Conservation (phyloP, 1,284 basidiomycete species). For the Cryptococcus sp. region DNA sequence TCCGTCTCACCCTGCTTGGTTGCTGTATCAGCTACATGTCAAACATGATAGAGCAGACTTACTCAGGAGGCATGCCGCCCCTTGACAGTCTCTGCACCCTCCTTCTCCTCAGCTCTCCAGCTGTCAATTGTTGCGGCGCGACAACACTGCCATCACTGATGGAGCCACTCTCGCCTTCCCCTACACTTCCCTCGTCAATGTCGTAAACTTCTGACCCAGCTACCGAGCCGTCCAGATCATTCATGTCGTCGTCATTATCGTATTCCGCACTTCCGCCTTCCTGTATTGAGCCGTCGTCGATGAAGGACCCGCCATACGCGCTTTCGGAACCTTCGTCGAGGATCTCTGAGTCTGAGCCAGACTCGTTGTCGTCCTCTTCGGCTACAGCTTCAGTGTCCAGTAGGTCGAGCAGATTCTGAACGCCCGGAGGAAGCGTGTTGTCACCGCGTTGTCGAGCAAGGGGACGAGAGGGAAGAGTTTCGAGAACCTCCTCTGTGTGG, state of each 20-base stretch:
- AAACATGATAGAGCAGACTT: neutral
- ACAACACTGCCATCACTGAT: neutral
- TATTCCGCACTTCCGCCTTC: constrained; percentile 9
- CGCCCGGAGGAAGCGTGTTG: neutral
- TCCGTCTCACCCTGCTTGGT: neutral
- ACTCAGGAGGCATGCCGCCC: neutral
- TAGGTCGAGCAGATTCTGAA: neutral
- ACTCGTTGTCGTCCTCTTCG: constrained; percentile 7
- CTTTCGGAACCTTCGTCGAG: constrained; percentile 11
- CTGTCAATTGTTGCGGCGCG: neutral
- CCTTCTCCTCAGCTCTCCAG: neutral
- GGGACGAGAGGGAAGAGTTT: neutral
- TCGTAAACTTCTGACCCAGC: neutral
- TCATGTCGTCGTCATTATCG: constrained; percentile 5
- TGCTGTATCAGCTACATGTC: neutral
- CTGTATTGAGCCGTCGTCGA: constrained; percentile 21
- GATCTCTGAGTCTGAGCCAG: neutral
- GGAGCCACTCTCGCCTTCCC: neutral
- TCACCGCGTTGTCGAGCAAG: neutral
- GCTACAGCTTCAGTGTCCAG: constrained; percentile 11
- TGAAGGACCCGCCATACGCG: constrained; percentile 31
- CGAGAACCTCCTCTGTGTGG: too few relatives aligned
- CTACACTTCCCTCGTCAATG: neutral
- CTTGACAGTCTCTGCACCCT: neutral
- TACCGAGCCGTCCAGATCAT: neutral